Conservation (phyloP, 441 rosid genomes). For the Brassica hybrid region DNA sequence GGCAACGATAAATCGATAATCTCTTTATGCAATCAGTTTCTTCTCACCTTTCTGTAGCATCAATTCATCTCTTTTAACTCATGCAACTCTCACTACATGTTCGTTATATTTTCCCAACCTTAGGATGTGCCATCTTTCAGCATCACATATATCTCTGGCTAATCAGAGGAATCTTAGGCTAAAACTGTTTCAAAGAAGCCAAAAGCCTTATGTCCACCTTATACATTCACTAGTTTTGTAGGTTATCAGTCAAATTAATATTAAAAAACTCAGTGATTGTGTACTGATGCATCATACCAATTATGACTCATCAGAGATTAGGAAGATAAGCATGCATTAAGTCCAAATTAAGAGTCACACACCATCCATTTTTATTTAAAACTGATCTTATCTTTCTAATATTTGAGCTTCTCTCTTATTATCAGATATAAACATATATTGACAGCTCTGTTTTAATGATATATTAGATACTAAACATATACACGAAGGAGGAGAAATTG, state of each 20-base stretch:
- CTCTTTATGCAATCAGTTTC: neutral
- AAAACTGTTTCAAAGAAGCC: neutral
- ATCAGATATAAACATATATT: conserved; percentile 39
- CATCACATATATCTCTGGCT: neutral
- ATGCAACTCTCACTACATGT: neutral
- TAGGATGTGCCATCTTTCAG: neutral
- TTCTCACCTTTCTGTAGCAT: neutral
- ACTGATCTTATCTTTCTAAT: neutral
- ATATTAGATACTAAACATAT: neutral
- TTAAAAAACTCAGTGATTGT: neutral
- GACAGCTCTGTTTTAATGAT: neutral
- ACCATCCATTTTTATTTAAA: neutral
- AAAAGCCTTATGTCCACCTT: neutral
- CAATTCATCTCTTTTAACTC: neutral
- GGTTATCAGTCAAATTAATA: neutral
- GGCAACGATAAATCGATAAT: neutral
- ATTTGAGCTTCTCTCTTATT: neutral
- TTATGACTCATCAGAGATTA: neutral
- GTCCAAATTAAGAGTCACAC: neutral
- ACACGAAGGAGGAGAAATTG: neutral
- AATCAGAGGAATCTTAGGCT: neutral
- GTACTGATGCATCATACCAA: neutral
- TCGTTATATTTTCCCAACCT: neutral
- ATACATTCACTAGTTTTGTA: neutral
- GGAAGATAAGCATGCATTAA: neutral